Evolutionary conservation across 495 filamentous ascomycete species (phyloP).

Genomic region (Chaetomium tenue): DNA sequence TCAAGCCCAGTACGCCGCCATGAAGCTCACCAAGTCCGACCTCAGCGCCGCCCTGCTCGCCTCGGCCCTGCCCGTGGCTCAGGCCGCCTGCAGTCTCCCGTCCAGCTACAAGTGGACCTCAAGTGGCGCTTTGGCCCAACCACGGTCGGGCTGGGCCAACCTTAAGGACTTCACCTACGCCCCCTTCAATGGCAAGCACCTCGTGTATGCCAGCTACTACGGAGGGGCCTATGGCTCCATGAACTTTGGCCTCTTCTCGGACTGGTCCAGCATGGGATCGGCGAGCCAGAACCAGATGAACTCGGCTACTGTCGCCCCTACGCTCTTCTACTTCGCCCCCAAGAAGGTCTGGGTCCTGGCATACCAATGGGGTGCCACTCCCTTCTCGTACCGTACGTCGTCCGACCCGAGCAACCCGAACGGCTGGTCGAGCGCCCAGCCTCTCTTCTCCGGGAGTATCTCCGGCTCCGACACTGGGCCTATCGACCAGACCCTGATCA

Average conservation of each 20-base stretch:
- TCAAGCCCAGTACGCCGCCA: neutral
- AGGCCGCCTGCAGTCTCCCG: slow-evolving; percentile 50
- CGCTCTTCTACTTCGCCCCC: slow-evolving; percentile 60
- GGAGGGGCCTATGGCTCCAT: slow-evolving; percentile 53
- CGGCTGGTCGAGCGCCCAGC: slow-evolving; percentile 52
- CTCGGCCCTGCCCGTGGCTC: slow-evolving; percentile 20
- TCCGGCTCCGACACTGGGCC: slow-evolving; percentile 47
- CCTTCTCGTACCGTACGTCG: slow-evolving; percentile 60
- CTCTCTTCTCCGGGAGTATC: slow-evolving; percentile 58
- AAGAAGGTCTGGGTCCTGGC: slow-evolving; percentile 61
- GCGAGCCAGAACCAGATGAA: slow-evolving; percentile 55
- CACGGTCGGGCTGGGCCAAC: slow-evolving; percentile 51
- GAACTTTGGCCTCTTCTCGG: slow-evolving; percentile 54
- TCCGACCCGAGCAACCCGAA: slow-evolving; percentile 56
- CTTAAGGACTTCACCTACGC: slow-evolving; percentile 61
- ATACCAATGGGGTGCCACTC: slow-evolving; percentile 58
- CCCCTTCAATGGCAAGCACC: slow-evolving; percentile 52
- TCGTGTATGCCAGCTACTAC: slow-evolving; percentile 53
- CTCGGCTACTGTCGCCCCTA: slow-evolving; percentile 55
- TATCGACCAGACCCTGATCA: slow-evolving; percentile 63
- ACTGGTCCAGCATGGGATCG: slow-evolving; percentile 55
- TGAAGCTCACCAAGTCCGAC: slow-evolving; percentile 17
- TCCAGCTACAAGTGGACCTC: slow-evolving; percentile 58
- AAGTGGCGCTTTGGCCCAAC: slow-evolving; percentile 47
- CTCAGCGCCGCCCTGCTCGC: slow-evolving; percentile 23